Conservation (phyloP, 352 stramenopile genomes). For the Phytophthora melonis region DNA sequence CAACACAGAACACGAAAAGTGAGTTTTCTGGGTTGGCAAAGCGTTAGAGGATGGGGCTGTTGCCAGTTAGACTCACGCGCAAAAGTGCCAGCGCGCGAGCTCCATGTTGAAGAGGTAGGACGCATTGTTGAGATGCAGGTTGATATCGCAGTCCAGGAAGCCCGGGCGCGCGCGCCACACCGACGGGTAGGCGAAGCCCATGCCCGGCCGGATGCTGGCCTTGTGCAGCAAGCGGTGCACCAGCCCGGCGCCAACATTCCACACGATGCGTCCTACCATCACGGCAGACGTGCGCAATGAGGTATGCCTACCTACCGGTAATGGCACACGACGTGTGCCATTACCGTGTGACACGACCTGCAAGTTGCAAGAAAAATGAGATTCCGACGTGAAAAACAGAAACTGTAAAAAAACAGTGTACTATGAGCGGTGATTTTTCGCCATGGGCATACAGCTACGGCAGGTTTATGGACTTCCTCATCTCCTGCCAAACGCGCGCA, state of each 20-base stretch:
- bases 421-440: not conserved
- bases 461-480: conserved; percentile 42
- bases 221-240: conserved; percentile 72
- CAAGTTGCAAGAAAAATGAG: no score
- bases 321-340: not conserved
- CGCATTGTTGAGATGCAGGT: conserved; percentile 87
- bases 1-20: conserved; percentile 14
- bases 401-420: not conserved
- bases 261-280: conserved; percentile 84
- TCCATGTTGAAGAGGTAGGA: conserved; percentile 87
- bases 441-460: conserved; percentile 9
- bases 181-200: conserved; percentile 75
- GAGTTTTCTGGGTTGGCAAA: not conserved
- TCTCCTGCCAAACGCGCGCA: conserved; percentile 26
- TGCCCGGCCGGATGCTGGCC: conserved; percentile 52
- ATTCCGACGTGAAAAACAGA: conserved; percentile 26
- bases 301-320: not conserved
- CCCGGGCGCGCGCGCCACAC: conserved; percentile 75
- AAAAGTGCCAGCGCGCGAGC: conserved; percentile 85
- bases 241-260: conserved; percentile 75
- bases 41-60: not conserved
- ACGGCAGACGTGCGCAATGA: not conserved
- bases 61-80: conserved; percentile 50
- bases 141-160: conserved; percentile 85
- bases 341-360: no score